Base-by-base conservation (phyloP, 208 protist species). In the Porcisia deanei region DNA sequence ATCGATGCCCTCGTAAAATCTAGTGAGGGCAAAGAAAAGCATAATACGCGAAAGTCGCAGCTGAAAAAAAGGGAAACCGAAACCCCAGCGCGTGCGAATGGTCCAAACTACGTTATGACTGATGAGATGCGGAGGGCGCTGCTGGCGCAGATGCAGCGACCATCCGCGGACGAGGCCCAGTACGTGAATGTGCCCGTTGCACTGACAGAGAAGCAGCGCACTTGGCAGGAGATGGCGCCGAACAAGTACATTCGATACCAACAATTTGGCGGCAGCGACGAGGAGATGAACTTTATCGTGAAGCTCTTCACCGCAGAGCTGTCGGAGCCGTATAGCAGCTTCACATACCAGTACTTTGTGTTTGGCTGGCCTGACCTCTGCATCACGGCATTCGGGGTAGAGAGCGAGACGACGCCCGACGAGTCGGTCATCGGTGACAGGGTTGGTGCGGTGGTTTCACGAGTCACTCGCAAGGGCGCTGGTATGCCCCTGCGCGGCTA, bases 331-430 rank as follows among this genome's bases (percentile, higher is more conserved):
- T 99, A 99, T 87, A 98, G 96, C 74, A 97, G 99, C 71, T 99
- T 99, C 83, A 99, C 99, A 0, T 99, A 99, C 87, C 88, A 99
- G 76, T 99, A 99, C 85, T 99, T 99, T 84, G 89, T 99, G 79
- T 93, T 98, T 85, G 92, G 94, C 59, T 99, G 98, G 98, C 98
- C 98, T 22, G 82, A 99, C 34, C 88, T 99, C 8, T 98, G 93
- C 72, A 88, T 98, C 22, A 84, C 98, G 41, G 96, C 92, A 6
- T 94, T 90, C 69, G 88, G 88, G 54, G 75, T 88, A 7, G 85
- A 96, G 75, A 85, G 86, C 68, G 78, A 76, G 34, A 90, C 75
- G 34, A 85, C 66, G 77, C 92, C 92, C 10, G 90, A 90, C 55
- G 59, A 70, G 20, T 85, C 85, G 59, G 89, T 91, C 41, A 80